Percentiles rank a stretch among this genome's conserved stretches.
These are phyloP conservation scores for Butyriboletus loyo DNA, from an alignment of 768 basidiomycete species.

Conservation along the genomic window DNA sequence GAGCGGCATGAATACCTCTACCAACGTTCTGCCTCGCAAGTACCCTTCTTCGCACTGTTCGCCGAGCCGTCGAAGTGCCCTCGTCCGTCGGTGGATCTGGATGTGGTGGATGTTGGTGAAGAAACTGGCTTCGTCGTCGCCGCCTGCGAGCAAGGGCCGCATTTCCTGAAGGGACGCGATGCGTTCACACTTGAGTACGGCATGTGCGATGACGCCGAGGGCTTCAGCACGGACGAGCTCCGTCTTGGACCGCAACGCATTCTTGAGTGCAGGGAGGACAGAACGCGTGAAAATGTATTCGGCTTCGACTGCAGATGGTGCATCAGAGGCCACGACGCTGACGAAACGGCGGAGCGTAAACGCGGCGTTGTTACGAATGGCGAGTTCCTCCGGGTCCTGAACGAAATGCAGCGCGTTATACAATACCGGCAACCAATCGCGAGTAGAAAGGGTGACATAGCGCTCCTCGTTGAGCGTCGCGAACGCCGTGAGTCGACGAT, in stretches of 20 bases:
- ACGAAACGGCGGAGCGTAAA: slow-evolving; percentile 76
- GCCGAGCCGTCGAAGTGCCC: slow-evolving; percentile 81
- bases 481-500: slow-evolving; percentile 77
- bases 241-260: slow-evolving; percentile 70
- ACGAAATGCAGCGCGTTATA: slow-evolving; percentile 83
- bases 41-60: slow-evolving; percentile 68
- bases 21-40: slow-evolving; percentile 65
- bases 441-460: slow-evolving; percentile 46
- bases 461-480: slow-evolving; percentile 65
- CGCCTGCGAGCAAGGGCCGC: slow-evolving; percentile 73
- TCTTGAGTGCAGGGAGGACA: slow-evolving; percentile 77
- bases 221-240: slow-evolving; percentile 88
- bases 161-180: slow-evolving; percentile 72
- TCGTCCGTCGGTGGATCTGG: slow-evolving; percentile 83
- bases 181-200: slow-evolving; percentile 60
- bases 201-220: slow-evolving; percentile 72
- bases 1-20: slow-evolving; percentile 84
- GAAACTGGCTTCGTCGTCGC: slow-evolving; percentile 93
- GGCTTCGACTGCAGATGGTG: slow-evolving; percentile 37
- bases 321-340: slow-evolving; percentile 43
- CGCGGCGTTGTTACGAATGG: slow-evolving; percentile 79
- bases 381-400: slow-evolving; percentile 86
- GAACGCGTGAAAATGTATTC: slow-evolving; percentile 58
- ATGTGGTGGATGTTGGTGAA: slow-evolving; percentile 96
- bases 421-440: slow-evolving; percentile 79